Conservation (phyloP, 768 basidiomycete genomes). For the Hemileccinum rubropunctum region DNA sequence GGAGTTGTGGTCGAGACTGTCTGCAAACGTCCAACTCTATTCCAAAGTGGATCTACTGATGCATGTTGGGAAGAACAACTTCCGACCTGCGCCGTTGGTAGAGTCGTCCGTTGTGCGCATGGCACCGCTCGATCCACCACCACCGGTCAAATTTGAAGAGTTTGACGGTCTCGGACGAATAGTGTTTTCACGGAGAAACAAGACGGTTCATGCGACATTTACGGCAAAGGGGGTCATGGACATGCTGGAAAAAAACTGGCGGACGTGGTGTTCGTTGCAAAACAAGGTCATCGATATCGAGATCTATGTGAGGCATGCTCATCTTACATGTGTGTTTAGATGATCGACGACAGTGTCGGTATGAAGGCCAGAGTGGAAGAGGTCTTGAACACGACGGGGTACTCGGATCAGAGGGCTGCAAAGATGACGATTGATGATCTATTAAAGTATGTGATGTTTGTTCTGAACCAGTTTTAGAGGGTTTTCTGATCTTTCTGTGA, state of each 20-base stretch:
- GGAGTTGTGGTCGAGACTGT: constrained; percentile 87
- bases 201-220: constrained; percentile 86
- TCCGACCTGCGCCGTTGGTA: constrained; percentile 92
- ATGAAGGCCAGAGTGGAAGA: constrained; percentile 72
- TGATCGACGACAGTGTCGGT: constrained; percentile 63
- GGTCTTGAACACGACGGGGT: constrained; percentile 68
- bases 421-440: constrained; percentile 95
- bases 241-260: constrained; percentile 91
- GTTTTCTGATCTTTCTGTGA: constrained; percentile 1
- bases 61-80: constrained; percentile 96
- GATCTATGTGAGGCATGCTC: background rate
- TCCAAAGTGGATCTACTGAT: constrained; percentile 95
- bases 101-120: constrained; percentile 91
- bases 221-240: constrained; percentile 92
- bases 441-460: constrained; percentile 62
- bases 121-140: constrained; percentile 91
- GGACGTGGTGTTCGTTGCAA: constrained; percentile 87
- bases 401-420: constrained; percentile 75
- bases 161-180: constrained; percentile 95
- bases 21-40: constrained; percentile 97
- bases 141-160: constrained; percentile 93
- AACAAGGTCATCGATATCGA: constrained; percentile 46
- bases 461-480: background rate
- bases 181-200: constrained; percentile 86
- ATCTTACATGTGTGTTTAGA: constrained; percentile 36